phyloP scores from a whole-genome alignment of 1,284 basidiomycete genomes.

The Phellinidium pouzarii region DNA sequence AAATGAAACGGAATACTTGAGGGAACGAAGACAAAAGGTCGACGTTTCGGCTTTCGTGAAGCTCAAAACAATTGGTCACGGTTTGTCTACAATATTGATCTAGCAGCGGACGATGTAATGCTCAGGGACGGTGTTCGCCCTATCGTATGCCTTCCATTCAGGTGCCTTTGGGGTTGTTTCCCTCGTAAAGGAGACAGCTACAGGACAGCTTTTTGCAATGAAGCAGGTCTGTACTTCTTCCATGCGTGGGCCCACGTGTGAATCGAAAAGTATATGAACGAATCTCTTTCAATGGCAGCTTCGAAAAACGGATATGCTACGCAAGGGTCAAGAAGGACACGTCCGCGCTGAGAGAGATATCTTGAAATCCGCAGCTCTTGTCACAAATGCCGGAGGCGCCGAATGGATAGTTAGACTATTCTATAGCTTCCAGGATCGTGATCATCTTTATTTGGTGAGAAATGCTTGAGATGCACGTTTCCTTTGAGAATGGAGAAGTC shows the following conservation, averaged over 20 bases:
- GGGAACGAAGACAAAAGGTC: slow-evolving; percentile 77
- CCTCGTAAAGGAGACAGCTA: slow-evolving; percentile 77
- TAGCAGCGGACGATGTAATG: slow-evolving; percentile 8
- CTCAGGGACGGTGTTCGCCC: slow-evolving; percentile 20
- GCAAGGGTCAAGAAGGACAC: slow-evolving; percentile 97
- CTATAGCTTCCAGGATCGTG: slow-evolving; percentile 89
- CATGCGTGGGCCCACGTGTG: slow-evolving; percentile 19
- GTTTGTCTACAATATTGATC: slow-evolving; percentile 36
- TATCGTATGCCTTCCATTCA: slow-evolving; percentile 26
- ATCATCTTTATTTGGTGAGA: slow-evolving; percentile 88
- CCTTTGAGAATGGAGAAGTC: slow-evolving; percentile 37
- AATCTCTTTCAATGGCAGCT: slow-evolving; percentile 43
- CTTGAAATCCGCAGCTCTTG: slow-evolving; percentile 72
- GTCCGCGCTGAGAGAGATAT: slow-evolving; percentile 88
- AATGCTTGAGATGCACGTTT: slow-evolving; percentile 22
- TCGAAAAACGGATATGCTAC: slow-evolving; percentile 93
- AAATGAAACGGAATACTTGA: slow-evolving; percentile 86
- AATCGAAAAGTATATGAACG: slow-evolving; percentile 22
- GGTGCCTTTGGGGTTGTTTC: slow-evolving; percentile 96
- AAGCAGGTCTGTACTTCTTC: slow-evolving; percentile 66
- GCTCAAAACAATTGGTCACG: slow-evolving; percentile 94
- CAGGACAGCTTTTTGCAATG: slow-evolving; percentile 88
- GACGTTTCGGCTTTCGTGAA: slow-evolving; percentile 82
- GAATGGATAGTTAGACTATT: slow-evolving; percentile 93
- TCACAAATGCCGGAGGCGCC: slow-evolving; percentile 60